Base-by-base conservation (phyloP, 192 early-diverging fungal genomes). In the Obelidium mucronatum region DNA sequence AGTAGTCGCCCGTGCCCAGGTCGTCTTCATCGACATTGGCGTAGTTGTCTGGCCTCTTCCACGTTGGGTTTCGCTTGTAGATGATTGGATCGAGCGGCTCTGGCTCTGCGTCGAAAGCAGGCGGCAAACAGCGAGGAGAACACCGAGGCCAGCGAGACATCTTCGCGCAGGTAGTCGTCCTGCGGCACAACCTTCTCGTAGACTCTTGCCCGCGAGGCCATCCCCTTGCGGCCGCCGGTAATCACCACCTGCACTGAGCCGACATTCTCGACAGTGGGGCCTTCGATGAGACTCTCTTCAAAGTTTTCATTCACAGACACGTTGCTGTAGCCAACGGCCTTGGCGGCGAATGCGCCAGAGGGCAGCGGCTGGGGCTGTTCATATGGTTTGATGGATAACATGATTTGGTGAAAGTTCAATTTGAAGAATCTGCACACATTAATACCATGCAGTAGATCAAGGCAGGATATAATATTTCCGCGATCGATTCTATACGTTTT, bases 151-250 rank as follows among this genome's bases (percentile, higher is more conserved):
- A 61, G 30, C n/a, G 24, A 40, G 64, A 66, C 19, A 17, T 31
- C 64, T 24, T 66, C 30, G 33, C 40, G 13, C 22, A 8, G 17
- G 40, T 30, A 36, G 64, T 39, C 11, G 11, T 28, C 31, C 8
- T 28, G 28, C 33, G 17, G 17, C 34, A 11, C 4, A 19, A 40
- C n/a, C 22, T 24, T 69, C 34, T 69, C 67, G 8, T 52, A 69
- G 1, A 69, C 67, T 30, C 54, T 51, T 2, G 22, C 54, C 26
- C 1, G n/a, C 36, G 36, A 19, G 1, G 52, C 6, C 1, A 24
- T n/a, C n/a, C 55, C 54, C 53, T 36, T 72, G 35, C 70, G 40
- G 17, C 53, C 70, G 34, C 70, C 70, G 39, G 34, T 30, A 22
- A 72, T 19, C 31, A 72, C 51, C 36, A 65, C 22, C 36, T 36